Base-by-base conservation (phyloP, 75 land plant genomes). In the Picea glauca region DNA sequence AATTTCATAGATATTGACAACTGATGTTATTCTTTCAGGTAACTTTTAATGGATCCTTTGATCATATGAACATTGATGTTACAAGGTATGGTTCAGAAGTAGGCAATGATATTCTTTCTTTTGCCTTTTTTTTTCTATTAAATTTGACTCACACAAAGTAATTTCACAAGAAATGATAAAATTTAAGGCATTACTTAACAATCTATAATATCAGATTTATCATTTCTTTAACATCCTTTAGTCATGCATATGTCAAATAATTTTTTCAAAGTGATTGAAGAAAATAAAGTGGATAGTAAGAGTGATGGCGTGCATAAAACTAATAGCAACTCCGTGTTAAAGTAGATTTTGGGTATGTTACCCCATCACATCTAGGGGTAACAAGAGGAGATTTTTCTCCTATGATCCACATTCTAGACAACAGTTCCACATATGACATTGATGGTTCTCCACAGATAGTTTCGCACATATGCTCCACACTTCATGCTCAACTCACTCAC, bases 21-120 rank as follows among this genome's bases (percentile, higher is more conserved):
- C 3, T 13, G 70, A 43, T 32, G 5, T 32, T 21, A 72, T 13
- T 40, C 82, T 84, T 46, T 12, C 87, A 96, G 99, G 90, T 97
- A 54, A 93, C 92, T 30, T 87, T 97, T 62, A 97, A 94, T 84
- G 96, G 98, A 64, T 94, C 98, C 13, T 90, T 85, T 80, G 98
- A 97, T 79, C 99, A 97, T 74, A 88, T 97, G 96, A 95, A 83
- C 76, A 94, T 97, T 90, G 99, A 97, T 87, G 86, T 91, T 60
- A 95, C 96, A 18, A 97, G 99, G 99, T 97, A 77, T 14, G 56
- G 21, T 33, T 58, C 20, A 0, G 54, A 70, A 38, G 23, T 43
- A 70, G 73, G 50, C 20, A 70, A 40, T 40, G 12, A 1, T 40
- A 9, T 9, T 70, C 56, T 70, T 9, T 46, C 8, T 15, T 67